These are phyloP conservation scores for Hysterium pulicare DNA, from an alignment of 2,329 filamentous ascomycete species.

Conservation along the genomic window DNA sequence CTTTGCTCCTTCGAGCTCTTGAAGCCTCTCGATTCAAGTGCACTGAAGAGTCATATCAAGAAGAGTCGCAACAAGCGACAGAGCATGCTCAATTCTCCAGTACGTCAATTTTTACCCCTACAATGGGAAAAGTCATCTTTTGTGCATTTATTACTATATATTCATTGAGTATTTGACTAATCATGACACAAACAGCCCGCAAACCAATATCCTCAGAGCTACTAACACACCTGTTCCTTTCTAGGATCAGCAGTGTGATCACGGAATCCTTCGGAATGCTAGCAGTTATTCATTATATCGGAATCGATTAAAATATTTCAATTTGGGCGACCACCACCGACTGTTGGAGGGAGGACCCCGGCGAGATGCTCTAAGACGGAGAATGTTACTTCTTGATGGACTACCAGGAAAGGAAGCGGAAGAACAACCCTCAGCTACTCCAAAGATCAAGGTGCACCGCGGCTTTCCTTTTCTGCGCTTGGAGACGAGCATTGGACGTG, in stretches of 20 bases:
- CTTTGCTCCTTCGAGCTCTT: conserved; percentile 96
- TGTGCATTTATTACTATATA: conserved; percentile 11
- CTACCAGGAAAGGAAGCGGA: background rate
- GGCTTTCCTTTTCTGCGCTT: background rate
- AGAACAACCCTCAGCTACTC: background rate
- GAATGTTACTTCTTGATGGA: background rate
- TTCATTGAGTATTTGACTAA: conserved; percentile 29
- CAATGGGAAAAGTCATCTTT: background rate
- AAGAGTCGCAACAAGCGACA: conserved; percentile 93
- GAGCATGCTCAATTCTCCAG: conserved; percentile 92
- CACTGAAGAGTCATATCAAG: conserved; percentile 97
- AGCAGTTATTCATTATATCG: conserved; percentile 1
- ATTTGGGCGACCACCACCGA: background rate
- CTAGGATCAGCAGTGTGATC: background rate
- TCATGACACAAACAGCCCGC: conserved; percentile 39
- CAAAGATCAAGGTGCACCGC: background rate
- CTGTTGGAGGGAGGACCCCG: background rate
- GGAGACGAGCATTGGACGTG: background rate
- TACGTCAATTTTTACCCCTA: conserved; percentile 51
- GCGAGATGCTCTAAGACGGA: background rate
- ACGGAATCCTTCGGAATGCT: background rate
- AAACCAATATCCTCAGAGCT: conserved; percentile 50
- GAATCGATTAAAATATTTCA: background rate
- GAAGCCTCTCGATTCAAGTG: conserved; percentile 93
- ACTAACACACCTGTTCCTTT: conserved; percentile 32